phyloP scores from a whole-genome alignment of 192 early-diverging fungal species.

The Coemansia javaensis region DNA sequence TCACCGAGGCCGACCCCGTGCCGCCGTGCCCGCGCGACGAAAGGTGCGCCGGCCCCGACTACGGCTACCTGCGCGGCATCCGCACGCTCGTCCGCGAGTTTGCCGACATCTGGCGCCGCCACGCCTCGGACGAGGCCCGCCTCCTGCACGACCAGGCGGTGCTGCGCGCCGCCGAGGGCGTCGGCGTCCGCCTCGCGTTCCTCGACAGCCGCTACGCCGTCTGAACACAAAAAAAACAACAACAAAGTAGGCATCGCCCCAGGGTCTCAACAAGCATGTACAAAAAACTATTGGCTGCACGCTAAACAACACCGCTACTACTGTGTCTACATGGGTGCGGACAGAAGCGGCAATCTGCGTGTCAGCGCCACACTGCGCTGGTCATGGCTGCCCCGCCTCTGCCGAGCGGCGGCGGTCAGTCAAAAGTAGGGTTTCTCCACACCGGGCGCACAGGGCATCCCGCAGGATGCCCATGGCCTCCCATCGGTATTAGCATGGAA shows the following conservation, averaged over 20 bases:
- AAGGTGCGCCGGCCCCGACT: slow-evolving; percentile 48
- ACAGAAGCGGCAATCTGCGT: too few species aligned
- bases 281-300: too few species aligned
- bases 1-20: slow-evolving; percentile 18
- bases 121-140: slow-evolving; percentile 39
- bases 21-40: slow-evolving; percentile 31
- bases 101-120: slow-evolving; percentile 51
- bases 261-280: too few species aligned
- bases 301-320: too few species aligned
- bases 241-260: too few species aligned
- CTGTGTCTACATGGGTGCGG: too few species aligned
- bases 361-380: too few species aligned
- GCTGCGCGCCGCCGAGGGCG: slow-evolving; percentile 23
- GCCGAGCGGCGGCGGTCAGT: too few species aligned
- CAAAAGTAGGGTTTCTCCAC: slow-evolving; percentile 23
- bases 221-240: too few species aligned
- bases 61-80: slow-evolving; percentile 53
- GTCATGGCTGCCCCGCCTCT: too few species aligned
- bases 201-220: slow-evolving; percentile 21
- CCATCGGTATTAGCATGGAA: slow-evolving; percentile 50
- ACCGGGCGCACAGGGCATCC: slow-evolving; percentile 7
- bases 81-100: slow-evolving; percentile 51
- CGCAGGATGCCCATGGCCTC: slow-evolving; percentile 1
- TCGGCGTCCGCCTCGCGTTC: slow-evolving; percentile 34
- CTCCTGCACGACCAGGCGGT: slow-evolving; percentile 22